These are phyloP conservation scores for Pseudozyma pruni DNA, from an alignment of 1,284 basidiomycete genomes.

Conservation along the genomic window DNA sequence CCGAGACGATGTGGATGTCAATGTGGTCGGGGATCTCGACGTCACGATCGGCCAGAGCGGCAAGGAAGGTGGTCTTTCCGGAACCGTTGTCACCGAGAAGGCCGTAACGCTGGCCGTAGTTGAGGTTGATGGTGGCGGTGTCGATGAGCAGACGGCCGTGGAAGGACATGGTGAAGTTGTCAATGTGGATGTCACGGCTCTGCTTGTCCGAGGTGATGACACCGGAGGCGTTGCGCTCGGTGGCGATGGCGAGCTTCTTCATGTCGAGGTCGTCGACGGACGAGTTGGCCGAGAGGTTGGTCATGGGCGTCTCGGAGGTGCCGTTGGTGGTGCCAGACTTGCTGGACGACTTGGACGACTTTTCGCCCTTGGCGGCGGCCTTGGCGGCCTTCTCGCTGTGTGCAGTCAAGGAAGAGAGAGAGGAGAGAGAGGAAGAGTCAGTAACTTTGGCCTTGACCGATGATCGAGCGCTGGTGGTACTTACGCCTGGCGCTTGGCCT, in stretches of 20 bases:
- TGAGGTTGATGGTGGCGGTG: slow-evolving; percentile 87
- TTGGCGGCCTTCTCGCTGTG: slow-evolving; percentile 67
- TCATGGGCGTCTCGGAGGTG: slow-evolving; percentile 55
- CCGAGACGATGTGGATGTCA: slow-evolving; percentile 95
- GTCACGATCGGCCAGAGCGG: slow-evolving; percentile 71
- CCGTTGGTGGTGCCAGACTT: slow-evolving; percentile 55
- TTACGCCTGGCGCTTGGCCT: slow-evolving; percentile 68
- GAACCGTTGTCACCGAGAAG: slow-evolving; percentile 96
- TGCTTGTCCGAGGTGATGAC: slow-evolving; percentile 92
- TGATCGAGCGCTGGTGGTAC: too few relatives aligned
- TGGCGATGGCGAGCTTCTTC: slow-evolving; percentile 66
- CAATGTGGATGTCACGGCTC: slow-evolving; percentile 95
- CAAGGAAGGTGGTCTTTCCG: slow-evolving; percentile 80
- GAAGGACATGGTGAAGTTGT: slow-evolving; percentile 94
- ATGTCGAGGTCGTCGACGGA: slow-evolving; percentile 61
- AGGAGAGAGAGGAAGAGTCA: background rate
- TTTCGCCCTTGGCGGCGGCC: slow-evolving; percentile 61
- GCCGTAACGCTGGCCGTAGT: slow-evolving; percentile 95
- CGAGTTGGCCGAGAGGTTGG: slow-evolving; percentile 54
- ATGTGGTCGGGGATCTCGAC: slow-evolving; percentile 94
- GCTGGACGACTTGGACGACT: slow-evolving; percentile 52
- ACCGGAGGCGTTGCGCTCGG: slow-evolving; percentile 71
- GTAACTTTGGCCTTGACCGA: too few relatives aligned
- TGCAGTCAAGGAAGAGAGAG: background rate
- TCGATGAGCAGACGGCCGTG: slow-evolving; percentile 94